These are phyloP conservation scores for Metschnikowia vanudenii DNA, from an alignment of 805 yeast genomes.

Conservation along the genomic window DNA sequence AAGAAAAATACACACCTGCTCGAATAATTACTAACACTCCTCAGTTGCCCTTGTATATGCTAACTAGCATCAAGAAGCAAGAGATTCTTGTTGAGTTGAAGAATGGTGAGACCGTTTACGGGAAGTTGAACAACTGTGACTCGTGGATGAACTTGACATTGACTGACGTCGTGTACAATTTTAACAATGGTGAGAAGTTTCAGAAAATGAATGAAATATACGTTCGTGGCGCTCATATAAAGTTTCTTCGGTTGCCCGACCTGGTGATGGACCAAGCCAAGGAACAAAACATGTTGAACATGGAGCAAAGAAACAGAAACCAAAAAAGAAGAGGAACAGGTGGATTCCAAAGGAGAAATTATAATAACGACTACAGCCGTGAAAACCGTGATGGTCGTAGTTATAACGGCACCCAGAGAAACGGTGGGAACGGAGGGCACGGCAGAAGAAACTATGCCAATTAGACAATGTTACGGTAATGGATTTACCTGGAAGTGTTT, in stretches of 20 bases:
- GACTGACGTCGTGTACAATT: slow-evolving; percentile 67
- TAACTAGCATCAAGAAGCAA: slow-evolving; percentile 88
- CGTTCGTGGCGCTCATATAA: slow-evolving; percentile 82
- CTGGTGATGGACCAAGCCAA: slow-evolving; percentile 73
- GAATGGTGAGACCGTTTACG: slow-evolving; percentile 85
- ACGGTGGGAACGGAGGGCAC: slow-evolving; percentile 20
- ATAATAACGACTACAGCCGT: slow-evolving; percentile 25
- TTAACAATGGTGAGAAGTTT: slow-evolving; percentile 59
- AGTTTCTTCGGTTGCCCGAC: slow-evolving; percentile 72
- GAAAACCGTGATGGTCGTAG: slow-evolving; percentile 9
- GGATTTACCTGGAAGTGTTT: neutral
- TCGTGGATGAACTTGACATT: slow-evolving; percentile 94
- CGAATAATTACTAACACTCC: slow-evolving; percentile 6
- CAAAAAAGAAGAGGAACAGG: slow-evolving; percentile 40
- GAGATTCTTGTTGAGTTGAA: slow-evolving; percentile 87
- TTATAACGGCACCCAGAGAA: slow-evolving; percentile 13
- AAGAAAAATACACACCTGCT: neutral
- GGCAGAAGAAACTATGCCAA: slow-evolving; percentile 15
- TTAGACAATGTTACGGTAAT: slow-evolving; percentile 1
- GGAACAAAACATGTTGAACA: slow-evolving; percentile 55
- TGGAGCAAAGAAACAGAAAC: slow-evolving; percentile 49
- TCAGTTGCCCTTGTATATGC: slow-evolving; percentile 85
- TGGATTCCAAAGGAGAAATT: slow-evolving; percentile 28
- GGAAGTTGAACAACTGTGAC: slow-evolving; percentile 81
- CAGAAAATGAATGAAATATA: slow-evolving; percentile 70